phyloP scores from a whole-genome alignment of 1,139 yeast genomes.

The Kurtzmaniella natalensis region DNA sequence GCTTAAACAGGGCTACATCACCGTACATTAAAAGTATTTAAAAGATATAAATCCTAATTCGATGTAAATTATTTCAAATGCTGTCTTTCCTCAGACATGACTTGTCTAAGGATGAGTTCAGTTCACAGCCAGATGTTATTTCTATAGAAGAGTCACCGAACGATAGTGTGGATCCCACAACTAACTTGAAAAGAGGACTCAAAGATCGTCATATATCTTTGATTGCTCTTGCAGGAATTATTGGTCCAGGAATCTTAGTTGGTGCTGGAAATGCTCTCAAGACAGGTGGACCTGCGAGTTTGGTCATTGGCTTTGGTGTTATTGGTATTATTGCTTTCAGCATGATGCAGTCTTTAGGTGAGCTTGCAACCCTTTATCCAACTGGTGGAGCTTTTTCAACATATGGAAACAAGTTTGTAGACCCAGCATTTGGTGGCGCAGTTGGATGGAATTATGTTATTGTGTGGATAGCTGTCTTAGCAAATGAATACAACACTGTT shows the following conservation, averaged over 20 bases:
- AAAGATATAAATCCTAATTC: too few relatives aligned
- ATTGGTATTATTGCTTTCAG: conserved; percentile 53
- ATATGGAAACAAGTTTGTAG: conserved; percentile 48
- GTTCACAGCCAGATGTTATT: not conserved
- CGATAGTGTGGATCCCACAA: conserved; percentile 7
- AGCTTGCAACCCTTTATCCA: conserved; percentile 48
- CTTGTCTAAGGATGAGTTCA: conserved; percentile 1
- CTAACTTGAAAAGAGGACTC: conserved; percentile 29
- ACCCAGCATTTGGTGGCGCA: conserved; percentile 56
- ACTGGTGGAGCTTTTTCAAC: conserved; percentile 55
- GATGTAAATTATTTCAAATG: too few relatives aligned
- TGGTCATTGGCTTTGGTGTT: conserved; percentile 42
- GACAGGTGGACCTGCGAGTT: conserved; percentile 42
- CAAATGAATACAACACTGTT: conserved; percentile 55
- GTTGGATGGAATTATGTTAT: conserved; percentile 63
- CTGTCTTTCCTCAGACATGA: too few relatives aligned
- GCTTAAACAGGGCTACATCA: too few relatives aligned
- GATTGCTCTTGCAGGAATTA: conserved; percentile 51
- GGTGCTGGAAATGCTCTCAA: conserved; percentile 44
- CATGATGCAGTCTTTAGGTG: conserved; percentile 59
- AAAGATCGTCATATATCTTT: conserved; percentile 43
- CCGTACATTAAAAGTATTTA: too few relatives aligned
- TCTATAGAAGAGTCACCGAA: not conserved
- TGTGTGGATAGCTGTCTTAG: conserved; percentile 56
- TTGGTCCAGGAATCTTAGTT: conserved; percentile 51